Conservation (phyloP, 768 basidiomycete genomes). For the Kwoniella heveanensis region DNA sequence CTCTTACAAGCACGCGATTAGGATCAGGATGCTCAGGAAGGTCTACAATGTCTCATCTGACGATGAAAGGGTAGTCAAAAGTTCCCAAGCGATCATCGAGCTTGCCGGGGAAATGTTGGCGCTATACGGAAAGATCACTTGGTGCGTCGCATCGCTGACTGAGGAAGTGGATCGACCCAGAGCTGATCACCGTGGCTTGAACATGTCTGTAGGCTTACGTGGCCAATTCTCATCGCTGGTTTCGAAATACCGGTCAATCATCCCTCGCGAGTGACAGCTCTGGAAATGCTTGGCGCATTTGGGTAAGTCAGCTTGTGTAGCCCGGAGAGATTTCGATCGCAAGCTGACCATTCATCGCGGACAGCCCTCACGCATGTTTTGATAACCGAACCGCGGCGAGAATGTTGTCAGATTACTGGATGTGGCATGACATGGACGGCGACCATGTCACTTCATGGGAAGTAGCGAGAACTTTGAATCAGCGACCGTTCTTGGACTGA, state of each 20-base stretch:
- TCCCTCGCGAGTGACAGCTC: conserved; percentile 28
- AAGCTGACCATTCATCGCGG: not conserved
- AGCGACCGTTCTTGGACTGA: conserved; percentile 24
- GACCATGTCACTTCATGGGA: conserved; percentile 26
- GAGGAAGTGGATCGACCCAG: not conserved
- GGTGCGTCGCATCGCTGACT: conserved; percentile 22
- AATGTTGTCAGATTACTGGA: conserved; percentile 29
- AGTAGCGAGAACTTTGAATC: conserved; percentile 22
- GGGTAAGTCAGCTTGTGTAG: conserved; percentile 23
- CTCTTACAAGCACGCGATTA: conserved; percentile 41
- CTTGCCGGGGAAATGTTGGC: conserved; percentile 37
- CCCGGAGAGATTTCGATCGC: too few relatives aligned
- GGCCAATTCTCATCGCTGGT: conserved; percentile 47
- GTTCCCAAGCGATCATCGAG: conserved; percentile 39
- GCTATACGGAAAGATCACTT: conserved; percentile 36
- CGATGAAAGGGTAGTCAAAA: conserved; percentile 32
- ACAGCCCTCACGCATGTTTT: conserved; percentile 22
- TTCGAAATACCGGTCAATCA: conserved; percentile 36
- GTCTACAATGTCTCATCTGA: conserved; percentile 32
- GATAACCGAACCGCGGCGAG: conserved; percentile 20
- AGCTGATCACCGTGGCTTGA: not conserved
- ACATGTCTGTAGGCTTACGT: conserved; percentile 36
- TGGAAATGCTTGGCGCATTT: conserved; percentile 40
- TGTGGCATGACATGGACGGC: conserved; percentile 29
- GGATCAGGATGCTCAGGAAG: conserved; percentile 34